Percentiles rank a stretch among this genome's conserved stretches.
These are phyloP conservation scores for Stenocarpella maydis DNA, from an alignment of 2,329 filamentous ascomycete species.

Conservation along the genomic window DNA sequence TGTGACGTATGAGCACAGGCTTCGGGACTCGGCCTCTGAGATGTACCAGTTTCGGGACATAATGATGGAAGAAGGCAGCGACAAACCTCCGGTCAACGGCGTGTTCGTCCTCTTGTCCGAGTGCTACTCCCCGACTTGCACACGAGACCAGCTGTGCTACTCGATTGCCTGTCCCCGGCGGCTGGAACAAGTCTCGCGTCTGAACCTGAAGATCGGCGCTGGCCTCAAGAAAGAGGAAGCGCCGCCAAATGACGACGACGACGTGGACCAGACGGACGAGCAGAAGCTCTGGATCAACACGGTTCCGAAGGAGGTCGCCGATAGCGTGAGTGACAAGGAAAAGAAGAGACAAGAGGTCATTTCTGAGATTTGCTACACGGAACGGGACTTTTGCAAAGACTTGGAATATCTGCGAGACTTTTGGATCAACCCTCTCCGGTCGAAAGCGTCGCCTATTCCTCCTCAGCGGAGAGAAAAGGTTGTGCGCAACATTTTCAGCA, in stretches of 20 bases:
- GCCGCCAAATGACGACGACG: constrained; percentile 74
- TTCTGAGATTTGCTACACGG: constrained; percentile 97
- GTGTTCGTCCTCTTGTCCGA: constrained; percentile 96
- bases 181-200: constrained; percentile 90
- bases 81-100: constrained; percentile 81
- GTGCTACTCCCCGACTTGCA: constrained; percentile 98
- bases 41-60: constrained; percentile 98
- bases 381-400: constrained; percentile 98
- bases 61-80: constrained; percentile 82
- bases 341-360: constrained; percentile 99
- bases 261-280: constrained; percentile 84
- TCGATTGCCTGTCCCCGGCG: constrained; percentile 95
- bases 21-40: constrained; percentile 92
- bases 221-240: constrained; percentile 75
- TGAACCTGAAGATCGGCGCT: constrained; percentile 93
- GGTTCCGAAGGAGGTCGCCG: constrained; percentile 92
- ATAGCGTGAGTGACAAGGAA: constrained; percentile 87
- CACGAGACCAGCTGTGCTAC: constrained; percentile 93
- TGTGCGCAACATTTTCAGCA: constrained; percentile 93
- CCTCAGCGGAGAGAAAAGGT: constrained; percentile 87
- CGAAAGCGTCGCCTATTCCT: constrained; percentile 85
- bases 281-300: constrained; percentile 99
- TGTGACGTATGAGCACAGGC: constrained; percentile 94
- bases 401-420: constrained; percentile 97
- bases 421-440: constrained; percentile 93